Base-by-base conservation (phyloP, 805 yeast species). In the Kodamaea laetipori region DNA sequence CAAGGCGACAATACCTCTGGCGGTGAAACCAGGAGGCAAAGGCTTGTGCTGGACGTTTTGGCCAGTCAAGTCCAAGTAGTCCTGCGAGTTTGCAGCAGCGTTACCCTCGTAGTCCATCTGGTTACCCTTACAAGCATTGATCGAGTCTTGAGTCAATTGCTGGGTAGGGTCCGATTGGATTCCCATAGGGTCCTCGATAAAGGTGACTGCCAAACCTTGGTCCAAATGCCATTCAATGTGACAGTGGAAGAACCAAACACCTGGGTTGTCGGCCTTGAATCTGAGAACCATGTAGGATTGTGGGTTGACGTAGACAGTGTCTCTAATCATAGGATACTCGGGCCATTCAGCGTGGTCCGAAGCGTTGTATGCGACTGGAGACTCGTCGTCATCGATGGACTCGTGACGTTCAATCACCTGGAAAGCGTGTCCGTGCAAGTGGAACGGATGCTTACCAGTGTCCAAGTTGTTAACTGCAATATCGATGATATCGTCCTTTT, bases 161-260 rank as follows among this genome's bases (percentile, higher is more conserved):
- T 86, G 86, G 44, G 72, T 27, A 2, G 40, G 39, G 21, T 50
- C 70, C 13, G 63, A 64, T 63, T 83, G 88, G 39, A 92, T 73
- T 44, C 75, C 74, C 8, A 63, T 53, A 21, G 99, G 99, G 44
- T 89, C 96, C 70, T 92, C 99, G 43, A 92, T 69, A 34, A 94
- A 70, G 8, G 76, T 73, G 44, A 90, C 56, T 9, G 95, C 95
- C 56, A 92, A 77, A 59, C 99, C 99, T 73, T 94, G 98, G 58
- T 82, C 77, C 74, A 92, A 78, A 72, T 94, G 99, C 99, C 99
- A 92, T 65, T 94, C 98, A 58, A 94, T 86, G 65, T 92, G 99
- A 69, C 99, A 92, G 72, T 92, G 99, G 95, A 94, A 94, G 66
- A 83, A 80, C 99, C 98, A 92, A 34, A 90, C 90, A 73, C 99